A percentile compares a stretch with the other conserved stretches of the same genome.
Conservation (phyloP, 2,329 filamentous ascomycete species). For the Aureobasidium sp. region DNA sequence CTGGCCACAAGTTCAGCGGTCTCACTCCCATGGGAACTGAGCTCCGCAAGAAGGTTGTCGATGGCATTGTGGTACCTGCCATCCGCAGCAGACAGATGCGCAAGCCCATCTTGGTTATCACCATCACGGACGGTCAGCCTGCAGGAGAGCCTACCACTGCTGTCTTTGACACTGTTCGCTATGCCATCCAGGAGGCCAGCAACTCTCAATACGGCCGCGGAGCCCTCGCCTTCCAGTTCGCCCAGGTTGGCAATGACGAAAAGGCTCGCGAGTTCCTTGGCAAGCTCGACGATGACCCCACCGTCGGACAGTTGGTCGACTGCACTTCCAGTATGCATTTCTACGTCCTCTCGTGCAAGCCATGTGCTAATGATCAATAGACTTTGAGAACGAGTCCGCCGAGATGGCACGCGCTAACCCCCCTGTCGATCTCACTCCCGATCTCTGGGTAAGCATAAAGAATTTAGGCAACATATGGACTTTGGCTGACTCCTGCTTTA, state of each 20-base stretch:
- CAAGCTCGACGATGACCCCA: conserved; percentile 57
- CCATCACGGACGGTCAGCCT: conserved; percentile 60
- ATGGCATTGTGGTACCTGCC: conserved; percentile 50
- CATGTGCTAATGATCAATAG: conserved; percentile 29
- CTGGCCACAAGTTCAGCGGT: conserved; percentile 55
- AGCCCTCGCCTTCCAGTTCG: conserved; percentile 61
- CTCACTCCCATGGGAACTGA: conserved; percentile 61
- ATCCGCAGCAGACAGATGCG: conserved; percentile 47
- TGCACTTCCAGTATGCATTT: conserved; percentile 58
- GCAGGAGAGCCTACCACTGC: conserved; percentile 53
- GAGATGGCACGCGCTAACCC: conserved; percentile 57
- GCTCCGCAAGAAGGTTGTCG: conserved; percentile 56
- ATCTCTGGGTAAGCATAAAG: conserved; percentile 48
- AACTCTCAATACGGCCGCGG: conserved; percentile 46
- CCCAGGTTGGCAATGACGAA: conserved; percentile 61
- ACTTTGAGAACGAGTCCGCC: conserved; percentile 61
- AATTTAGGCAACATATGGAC: neutral
- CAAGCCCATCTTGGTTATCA: conserved; percentile 60
- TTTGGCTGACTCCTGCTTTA: neutral
- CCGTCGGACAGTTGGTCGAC: conserved; percentile 55
- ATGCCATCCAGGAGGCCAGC: conserved; percentile 46
- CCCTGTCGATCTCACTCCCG: conserved; percentile 56
- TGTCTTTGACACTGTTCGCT: conserved; percentile 52
- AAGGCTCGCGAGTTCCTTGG: conserved; percentile 57
- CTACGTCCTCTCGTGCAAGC: neutral